phyloP scores from a whole-genome alignment of 768 basidiomycete genomes.

The Russula olivacea region DNA sequence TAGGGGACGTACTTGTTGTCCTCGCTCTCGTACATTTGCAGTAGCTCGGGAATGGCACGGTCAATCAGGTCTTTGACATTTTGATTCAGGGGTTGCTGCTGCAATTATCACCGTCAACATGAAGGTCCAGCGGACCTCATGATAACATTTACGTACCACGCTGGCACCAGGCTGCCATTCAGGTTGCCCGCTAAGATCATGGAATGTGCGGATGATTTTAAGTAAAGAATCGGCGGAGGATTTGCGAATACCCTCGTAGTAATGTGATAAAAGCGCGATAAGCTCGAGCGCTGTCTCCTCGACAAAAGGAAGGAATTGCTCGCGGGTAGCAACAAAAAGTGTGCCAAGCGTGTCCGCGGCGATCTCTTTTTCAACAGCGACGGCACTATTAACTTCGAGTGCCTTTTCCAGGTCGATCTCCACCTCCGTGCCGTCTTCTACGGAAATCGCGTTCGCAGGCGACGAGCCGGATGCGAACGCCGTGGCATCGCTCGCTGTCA shows the following conservation, averaged over 20 bases:
- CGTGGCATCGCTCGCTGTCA: constrained; percentile 49
- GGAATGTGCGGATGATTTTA: constrained; percentile 84
- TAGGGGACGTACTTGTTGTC: constrained; percentile 83
- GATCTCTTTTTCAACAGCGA: constrained; percentile 99
- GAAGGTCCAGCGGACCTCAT: background rate
- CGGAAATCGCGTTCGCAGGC: constrained; percentile 59
- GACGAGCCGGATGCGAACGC: constrained; percentile 72
- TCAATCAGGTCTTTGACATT: constrained; percentile 76
- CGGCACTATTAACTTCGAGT: constrained; percentile 89
- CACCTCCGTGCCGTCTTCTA: constrained; percentile 62
- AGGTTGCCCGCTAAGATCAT: constrained; percentile 74
- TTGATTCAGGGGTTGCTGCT: constrained; percentile 44
- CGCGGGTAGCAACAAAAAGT: constrained; percentile 74
- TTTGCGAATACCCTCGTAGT: constrained; percentile 97
- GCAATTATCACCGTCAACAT: background rate
- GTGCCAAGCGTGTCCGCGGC: constrained; percentile 94
- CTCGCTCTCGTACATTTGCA: constrained; percentile 90
- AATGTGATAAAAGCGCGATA: constrained; percentile 74
- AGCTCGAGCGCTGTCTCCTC: constrained; percentile 78
- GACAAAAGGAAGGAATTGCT: constrained; percentile 86
- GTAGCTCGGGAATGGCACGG: constrained; percentile 63
- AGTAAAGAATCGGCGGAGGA: constrained; percentile 83
- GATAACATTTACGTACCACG: constrained; percentile 42
- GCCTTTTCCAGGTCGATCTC: constrained; percentile 78
- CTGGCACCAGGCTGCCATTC: constrained; percentile 77